Evolutionary conservation across 2,329 filamentous ascomycete genomes (phyloP).

Genomic region (Lecanicillium sp.): DNA sequence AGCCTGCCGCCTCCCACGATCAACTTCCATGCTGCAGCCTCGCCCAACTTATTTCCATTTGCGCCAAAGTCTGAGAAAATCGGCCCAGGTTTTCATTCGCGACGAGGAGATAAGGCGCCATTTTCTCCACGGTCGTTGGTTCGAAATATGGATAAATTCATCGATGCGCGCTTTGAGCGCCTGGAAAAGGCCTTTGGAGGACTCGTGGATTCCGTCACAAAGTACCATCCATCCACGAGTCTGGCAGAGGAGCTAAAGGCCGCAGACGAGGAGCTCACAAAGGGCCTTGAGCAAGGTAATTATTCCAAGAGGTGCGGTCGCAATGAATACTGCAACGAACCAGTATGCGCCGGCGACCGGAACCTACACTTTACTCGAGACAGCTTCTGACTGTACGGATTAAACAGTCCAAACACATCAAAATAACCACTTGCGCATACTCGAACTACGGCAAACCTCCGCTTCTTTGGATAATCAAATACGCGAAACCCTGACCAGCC

Average conservation of each 20-base stretch:
- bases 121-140: too few species aligned
- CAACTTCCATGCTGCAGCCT: neutral
- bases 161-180: slow-evolving; percentile 59
- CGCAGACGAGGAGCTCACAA: slow-evolving; percentile 62
- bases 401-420: slow-evolving; percentile 64
- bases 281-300: slow-evolving; percentile 59
- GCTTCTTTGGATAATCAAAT: slow-evolving; percentile 64
- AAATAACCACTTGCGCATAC: slow-evolving; percentile 63
- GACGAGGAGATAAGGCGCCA: neutral
- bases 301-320: too few species aligned
- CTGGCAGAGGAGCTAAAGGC: slow-evolving; percentile 63
- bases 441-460: slow-evolving; percentile 60
- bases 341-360: too few species aligned
- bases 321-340: too few species aligned
- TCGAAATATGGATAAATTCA: slow-evolving; percentile 62
- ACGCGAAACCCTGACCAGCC: slow-evolving; percentile 60
- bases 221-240: slow-evolving; percentile 68
- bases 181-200: slow-evolving; percentile 61
- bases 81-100: neutral
- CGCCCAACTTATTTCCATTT: neutral
- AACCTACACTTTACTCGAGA: too few species aligned
- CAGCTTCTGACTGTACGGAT: slow-evolving; percentile 13
- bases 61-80: neutral
- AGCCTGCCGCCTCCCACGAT: neutral
- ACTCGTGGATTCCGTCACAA: slow-evolving; percentile 72